Evolutionary conservation across 2,329 filamentous ascomycete genomes (phyloP).

Genomic region (Bipolaris sorokiniana): DNA sequence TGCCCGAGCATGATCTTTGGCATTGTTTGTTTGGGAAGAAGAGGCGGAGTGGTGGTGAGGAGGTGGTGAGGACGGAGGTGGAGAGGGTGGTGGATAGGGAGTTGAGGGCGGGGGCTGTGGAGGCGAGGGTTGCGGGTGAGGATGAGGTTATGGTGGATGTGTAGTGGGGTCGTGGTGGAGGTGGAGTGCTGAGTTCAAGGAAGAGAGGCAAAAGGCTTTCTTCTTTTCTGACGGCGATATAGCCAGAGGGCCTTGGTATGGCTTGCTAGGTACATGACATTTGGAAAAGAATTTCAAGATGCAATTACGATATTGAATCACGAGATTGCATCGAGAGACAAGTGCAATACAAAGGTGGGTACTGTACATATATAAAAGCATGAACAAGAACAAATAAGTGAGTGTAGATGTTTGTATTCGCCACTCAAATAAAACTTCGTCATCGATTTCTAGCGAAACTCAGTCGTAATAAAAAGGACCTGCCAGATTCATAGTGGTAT

Average conservation of each 20-base stretch:
- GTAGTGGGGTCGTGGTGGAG: not conserved
- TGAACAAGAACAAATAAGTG: too few species aligned
- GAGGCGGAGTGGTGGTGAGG: constrained; percentile 18
- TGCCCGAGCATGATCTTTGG: constrained; percentile 82
- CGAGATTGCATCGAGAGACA: too few species aligned
- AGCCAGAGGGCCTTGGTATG: too few species aligned
- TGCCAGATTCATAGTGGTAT: constrained; percentile 16
- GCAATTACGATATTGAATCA: too few species aligned
- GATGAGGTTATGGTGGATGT: not conserved
- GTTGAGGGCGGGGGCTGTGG: constrained; percentile 62
- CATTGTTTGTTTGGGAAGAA: constrained; percentile 78
- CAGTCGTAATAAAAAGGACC: constrained; percentile 6
- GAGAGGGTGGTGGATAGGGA: constrained; percentile 57
- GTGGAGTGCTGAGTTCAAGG: not conserved
- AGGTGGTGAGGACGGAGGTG: constrained; percentile 46
- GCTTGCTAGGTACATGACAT: too few species aligned
- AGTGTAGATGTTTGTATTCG: not conserved
- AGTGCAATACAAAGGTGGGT: too few species aligned
- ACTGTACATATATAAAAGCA: too few species aligned
- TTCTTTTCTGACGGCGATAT: not conserved
- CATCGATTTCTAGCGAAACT: not conserved
- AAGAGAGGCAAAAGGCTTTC: not conserved
- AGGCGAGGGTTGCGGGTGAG: constrained; percentile 32
- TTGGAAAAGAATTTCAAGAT: too few species aligned
- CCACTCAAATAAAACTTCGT: not conserved